Evolutionary conservation across 345 rosid genomes (phyloP), one percentile per base, ranked within the genome.

Genomic region (Dimocarpus longan): DNA sequence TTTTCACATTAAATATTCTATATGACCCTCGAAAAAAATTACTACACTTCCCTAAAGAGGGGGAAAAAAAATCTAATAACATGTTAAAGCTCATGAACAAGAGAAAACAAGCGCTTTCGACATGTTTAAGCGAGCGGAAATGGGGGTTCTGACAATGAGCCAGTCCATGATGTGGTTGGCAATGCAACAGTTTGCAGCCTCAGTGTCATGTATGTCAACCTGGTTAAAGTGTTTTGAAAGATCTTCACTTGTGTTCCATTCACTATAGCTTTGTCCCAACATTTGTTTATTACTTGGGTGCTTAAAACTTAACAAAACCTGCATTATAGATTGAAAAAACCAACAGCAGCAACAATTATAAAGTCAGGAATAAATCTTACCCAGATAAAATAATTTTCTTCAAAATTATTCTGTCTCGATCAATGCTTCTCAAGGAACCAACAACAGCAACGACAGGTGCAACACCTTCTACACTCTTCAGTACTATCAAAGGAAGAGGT

Each of bases 361-460:
- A 46, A 67, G 73, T 46, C 68, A 68, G 32, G 40, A 32, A 75
- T 73, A 50, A 66, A 46, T 24, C 84, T 48, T 89, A 96, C 98
- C 99, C 99, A 43, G 99, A 91, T 85, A 96, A 86, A 79, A 96
- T 89, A 75, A 93, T 96, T 85, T 83, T 96, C 88, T 92, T 96
- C 83, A 94, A 77, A 59, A 89, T 90, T 79, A 94, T 91, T 87
- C 91, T 87, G 79, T 94, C 93, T 6, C 95, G 95, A 68, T 94
- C 93, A 69, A 91, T 56, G 76, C 93, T 87, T 89, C 87, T 94
- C 88, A 94, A 84, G 80, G 98, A 91, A 71, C 99, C 99, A 71
- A 93, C 92, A 57, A 95, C 97, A 81, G 91, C 99, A 80, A 94
- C 85, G 16, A 84, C 88, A 65, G 92, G 89, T 54, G 89, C 71